Base-by-base conservation (phyloP, 1,284 basidiomycete species). In the Anthracocystis panici-leucophaei region DNA sequence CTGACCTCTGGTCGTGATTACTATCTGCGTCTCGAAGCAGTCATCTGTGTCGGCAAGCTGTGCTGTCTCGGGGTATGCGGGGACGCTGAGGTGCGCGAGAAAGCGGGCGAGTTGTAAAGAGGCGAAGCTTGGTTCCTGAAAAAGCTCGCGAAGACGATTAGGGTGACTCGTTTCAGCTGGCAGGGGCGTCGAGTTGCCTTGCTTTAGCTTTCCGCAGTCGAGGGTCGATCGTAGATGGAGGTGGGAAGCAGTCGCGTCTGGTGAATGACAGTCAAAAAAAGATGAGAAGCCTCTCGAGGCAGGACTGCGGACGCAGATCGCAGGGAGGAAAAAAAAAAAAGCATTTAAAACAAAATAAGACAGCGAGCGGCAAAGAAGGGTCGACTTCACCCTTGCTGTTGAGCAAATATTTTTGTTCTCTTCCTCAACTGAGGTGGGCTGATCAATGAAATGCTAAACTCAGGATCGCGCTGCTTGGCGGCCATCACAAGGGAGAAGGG, bases 261-360 rank as follows among this genome's bases (percentile, higher is more conserved):
- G 23, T 31, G 27, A 31, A 29, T 7, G 48, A 33, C 25, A 49
- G 35, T 38, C 35, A 38, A 33, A 33, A 33, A 12, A 2, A 33
- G 31, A 33, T 33, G 31, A 33, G 14, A 38, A 38, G 35, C 14
- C 35, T n/a, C 45, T 16, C 27, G 25, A 27, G 42, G 29, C 48
- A 31, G 31, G 27, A 29, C 48, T 48, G 48, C 48, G n/a, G 48
- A 49, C 48, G 48, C 48, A 49, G 48, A 49, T 49, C 48, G 48
- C 25, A 16, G 35, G 35, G 11, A 12, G 31, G 18, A 44, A 21
- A 42, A 44, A 21, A 44, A 44, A 44, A 44, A 44, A 44, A 21
- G 21, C 42, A 44, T 33, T 33, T 31, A 27, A 29, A 49, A 31
- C 18, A 35, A 14, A 7, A n/a, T 31, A 6, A 49, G 48, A n/a